Evolutionary conservation across 2,329 filamentous ascomycete genomes (phyloP), one percentile per base, ranked within the genome.

Genomic region (Colletotrichum phormii): DNA sequence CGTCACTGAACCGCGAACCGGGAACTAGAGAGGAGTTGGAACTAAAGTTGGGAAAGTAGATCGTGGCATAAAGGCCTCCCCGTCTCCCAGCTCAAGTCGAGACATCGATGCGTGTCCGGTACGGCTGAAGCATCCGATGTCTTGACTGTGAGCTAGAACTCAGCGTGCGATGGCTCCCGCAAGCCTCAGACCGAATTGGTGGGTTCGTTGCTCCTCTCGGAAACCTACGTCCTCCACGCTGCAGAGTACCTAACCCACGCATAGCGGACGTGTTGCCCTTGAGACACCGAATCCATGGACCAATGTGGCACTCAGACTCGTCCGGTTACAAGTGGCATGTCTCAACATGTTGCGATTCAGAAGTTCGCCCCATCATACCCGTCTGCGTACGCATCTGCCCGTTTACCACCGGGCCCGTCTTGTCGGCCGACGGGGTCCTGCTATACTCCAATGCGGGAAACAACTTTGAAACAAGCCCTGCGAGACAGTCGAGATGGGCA

Each of bases 401-500:
- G 11, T 15, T 29, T 26, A 24, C 59, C 37, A 13, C 42, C 65
- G 55, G 70, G 49, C 54, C 66, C 60, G 66, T 64, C 46, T 18
- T 31, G 66, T 70, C 66, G 70, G 35, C 66, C 60, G 66, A 72
- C 60, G 46, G 70, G 46, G 53, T 64, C 18, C 24, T 54, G 33
- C 33, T 64, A 22, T 29, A 15, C 35, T 57, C 11, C 53, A 64
- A 61, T 53, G 46, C 49, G 37, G 60, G 70, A 72, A 72, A 72
- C 70, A 57, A 37, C 24, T 54, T 37, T 70, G 70, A 72, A 72
- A 72, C 70, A 64, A 22, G 53, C 66, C 46, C 66, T 55, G 54
- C 66, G 57, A 64, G 60, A 57, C 46, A n/a, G 24, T 63, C 64
- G 49, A 68, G 54, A 60, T 70, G 54, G 37, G 51, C 61, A 59